Evolutionary conservation across 176 grass and related monocot genomes (phyloP).

Genomic region (Lolium perenne): DNA sequence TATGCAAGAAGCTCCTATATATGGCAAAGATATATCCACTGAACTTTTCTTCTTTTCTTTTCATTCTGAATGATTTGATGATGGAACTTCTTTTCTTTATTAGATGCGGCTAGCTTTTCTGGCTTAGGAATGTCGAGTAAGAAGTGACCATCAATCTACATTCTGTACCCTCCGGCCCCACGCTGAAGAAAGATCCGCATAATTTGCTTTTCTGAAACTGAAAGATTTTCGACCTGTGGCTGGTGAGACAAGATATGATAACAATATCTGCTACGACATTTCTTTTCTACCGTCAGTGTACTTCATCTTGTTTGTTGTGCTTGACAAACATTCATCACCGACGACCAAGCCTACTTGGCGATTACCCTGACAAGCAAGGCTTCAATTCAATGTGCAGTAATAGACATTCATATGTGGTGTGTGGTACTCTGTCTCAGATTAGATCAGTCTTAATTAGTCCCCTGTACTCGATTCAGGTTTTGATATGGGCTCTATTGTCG

Average conservation of each 20-base stretch:
- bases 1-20: background rate
- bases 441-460: constrained; percentile 34
- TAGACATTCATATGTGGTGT: constrained; percentile 38
- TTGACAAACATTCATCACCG: background rate
- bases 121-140: constrained; percentile 37
- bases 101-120: constrained; percentile 39
- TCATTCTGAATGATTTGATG: background rate
- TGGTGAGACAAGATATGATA: background rate
- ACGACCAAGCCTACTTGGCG: constrained; percentile 27
- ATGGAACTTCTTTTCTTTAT: background rate
- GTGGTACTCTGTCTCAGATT: constrained; percentile 12
- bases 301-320: background rate
- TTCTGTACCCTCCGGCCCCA: constrained; percentile 30
- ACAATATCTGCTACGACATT: background rate
- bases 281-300: background rate
- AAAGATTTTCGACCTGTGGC: constrained; percentile 4
- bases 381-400: constrained; percentile 33
- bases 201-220: constrained; percentile 1
- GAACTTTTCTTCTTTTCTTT: constrained; percentile 6
- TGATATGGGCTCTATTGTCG: constrained; percentile 24
- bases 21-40: background rate
- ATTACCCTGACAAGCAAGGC: constrained; percentile 22
- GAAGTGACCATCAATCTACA: constrained; percentile 47
- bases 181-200: background rate
- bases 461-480: constrained; percentile 41